Percentiles rank a stretch among this genome's conserved stretches.
Evolutionary conservation across 345 rosid species (phyloP).

Genomic region (Gossypium stocksii): DNA sequence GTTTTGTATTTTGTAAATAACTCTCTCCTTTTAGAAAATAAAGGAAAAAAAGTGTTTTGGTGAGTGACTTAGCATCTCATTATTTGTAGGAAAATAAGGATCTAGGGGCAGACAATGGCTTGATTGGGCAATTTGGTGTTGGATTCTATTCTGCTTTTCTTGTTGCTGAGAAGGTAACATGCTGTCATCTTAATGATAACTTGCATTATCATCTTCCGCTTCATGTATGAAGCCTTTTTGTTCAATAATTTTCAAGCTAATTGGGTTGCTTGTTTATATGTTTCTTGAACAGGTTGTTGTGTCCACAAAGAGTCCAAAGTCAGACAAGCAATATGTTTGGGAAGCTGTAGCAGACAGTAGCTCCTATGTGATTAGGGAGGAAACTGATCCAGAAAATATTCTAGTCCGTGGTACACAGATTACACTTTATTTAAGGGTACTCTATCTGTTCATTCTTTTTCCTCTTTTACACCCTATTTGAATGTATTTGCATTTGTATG

Average conservation of each 20-base stretch:
- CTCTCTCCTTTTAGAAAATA: not conserved
- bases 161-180: slow-evolving; percentile 85
- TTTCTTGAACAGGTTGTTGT: slow-evolving; percentile 64
- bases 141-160: slow-evolving; percentile 98
- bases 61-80: slow-evolving; percentile 2
- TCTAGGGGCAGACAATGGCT: slow-evolving; percentile 73
- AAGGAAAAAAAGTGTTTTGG: not conserved
- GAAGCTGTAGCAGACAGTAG: slow-evolving; percentile 88
- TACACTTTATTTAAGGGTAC: slow-evolving; percentile 77
- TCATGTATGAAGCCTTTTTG: not conserved
- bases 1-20: not conserved
- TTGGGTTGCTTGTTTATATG: not conserved
- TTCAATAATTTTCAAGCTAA: not conserved
- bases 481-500: not conserved
- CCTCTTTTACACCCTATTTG: not conserved
- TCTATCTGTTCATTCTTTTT: not conserved
- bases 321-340: slow-evolving; percentile 96
- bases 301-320: slow-evolving; percentile 91
- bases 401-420: slow-evolving; percentile 82
- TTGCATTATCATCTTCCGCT: not conserved
- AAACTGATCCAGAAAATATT: slow-evolving; percentile 74
- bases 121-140: slow-evolving; percentile 99
- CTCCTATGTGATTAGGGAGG: slow-evolving; percentile 86
- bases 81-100: slow-evolving; percentile 76
- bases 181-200: slow-evolving; percentile 6